Evolutionary conservation across 768 basidiomycete species (phyloP).

Genomic region (Amanita exitialis): DNA sequence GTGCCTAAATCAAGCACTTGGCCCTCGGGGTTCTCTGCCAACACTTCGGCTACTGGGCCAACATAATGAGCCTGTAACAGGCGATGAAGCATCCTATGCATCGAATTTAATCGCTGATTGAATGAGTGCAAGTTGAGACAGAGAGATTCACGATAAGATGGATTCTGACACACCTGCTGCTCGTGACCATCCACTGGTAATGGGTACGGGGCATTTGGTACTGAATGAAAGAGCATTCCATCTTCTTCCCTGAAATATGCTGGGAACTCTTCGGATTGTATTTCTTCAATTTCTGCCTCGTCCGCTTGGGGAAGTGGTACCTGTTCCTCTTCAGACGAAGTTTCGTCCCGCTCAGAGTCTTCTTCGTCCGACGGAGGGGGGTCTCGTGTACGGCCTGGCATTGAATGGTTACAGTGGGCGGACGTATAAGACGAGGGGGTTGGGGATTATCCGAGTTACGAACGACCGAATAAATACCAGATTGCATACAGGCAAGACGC

Average conservation of each 20-base stretch:
- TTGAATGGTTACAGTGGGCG: not conserved
- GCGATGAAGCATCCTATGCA: constrained; percentile 37
- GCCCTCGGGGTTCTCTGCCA: constrained; percentile 28
- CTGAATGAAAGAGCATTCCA: constrained; percentile 61
- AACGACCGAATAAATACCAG: constrained; percentile 1
- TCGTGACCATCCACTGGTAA: constrained; percentile 66
- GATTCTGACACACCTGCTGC: constrained; percentile 42
- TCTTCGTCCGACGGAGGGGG: not conserved
- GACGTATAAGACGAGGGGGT: not conserved
- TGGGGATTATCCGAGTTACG: not conserved
- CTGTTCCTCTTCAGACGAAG: constrained; percentile 4
- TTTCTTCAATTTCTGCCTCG: constrained; percentile 20
- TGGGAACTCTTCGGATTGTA: constrained; percentile 45
- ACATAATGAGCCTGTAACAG: constrained; percentile 49
- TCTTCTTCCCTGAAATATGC: constrained; percentile 46
- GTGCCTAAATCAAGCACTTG: constrained; percentile 68
- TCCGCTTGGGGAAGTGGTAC: not conserved
- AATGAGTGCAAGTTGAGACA: not conserved
- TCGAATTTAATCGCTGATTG: constrained; percentile 39
- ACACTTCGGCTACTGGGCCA: constrained; percentile 46
- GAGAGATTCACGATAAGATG: constrained; percentile 1
- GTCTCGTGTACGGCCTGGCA: not conserved
- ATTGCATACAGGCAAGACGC: not conserved
- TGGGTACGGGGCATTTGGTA: constrained; percentile 53
- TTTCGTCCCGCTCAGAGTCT: not conserved